Base-by-base conservation (phyloP, 2,329 filamentous ascomycete species). In the Fusarium sp. region DNA sequence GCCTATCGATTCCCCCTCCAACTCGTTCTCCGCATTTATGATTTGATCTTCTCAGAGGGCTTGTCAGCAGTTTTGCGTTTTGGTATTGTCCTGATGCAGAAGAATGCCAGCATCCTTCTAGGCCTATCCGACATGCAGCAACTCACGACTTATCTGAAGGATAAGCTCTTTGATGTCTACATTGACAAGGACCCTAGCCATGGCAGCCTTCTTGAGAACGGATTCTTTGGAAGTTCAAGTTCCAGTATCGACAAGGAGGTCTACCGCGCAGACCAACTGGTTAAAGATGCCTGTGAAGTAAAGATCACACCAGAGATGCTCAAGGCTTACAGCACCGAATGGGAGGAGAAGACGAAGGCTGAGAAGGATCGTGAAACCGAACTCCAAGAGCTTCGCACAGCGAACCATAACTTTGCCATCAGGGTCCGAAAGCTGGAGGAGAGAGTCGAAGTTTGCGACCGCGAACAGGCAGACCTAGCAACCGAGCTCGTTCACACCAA, bases 1-100 rank as follows among this genome's bases (percentile, higher is more conserved):
- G 94, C 95, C 33, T 99, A 99, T 79, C 92, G 97, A 42, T 99
- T 99, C 79, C 96, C 96, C 10, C 86, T 99, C 9, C 96, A 99
- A 77, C 89, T 99, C 11, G 96, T 99, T 8, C 90, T 99, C 60
- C 92, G 96, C 33, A 97, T 99, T 51, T 99, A 98, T 80, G 96
- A 99, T 77, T 83, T 99, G 57, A 96, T 99, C 52, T 85, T 99
- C 19, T 96, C 93, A 46, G 95, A 98, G 80, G 96, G 97, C 4
- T 85, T 99, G 17, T 93, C 94, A 54, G 96, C 96, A 1, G 96
- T 99, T 71, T 84, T 99, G 53, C 95, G 95, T 73, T 99, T 99
- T 73, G 95, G 94, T 54, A 91, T 98, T 69, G 94, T 96, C 5
- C 86, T 99, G 52, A 98, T 99, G 94, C 93, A 96, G 75, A 97